Conservation (phyloP, 495 filamentous ascomycete species). For the Penicillium lagena region DNA sequence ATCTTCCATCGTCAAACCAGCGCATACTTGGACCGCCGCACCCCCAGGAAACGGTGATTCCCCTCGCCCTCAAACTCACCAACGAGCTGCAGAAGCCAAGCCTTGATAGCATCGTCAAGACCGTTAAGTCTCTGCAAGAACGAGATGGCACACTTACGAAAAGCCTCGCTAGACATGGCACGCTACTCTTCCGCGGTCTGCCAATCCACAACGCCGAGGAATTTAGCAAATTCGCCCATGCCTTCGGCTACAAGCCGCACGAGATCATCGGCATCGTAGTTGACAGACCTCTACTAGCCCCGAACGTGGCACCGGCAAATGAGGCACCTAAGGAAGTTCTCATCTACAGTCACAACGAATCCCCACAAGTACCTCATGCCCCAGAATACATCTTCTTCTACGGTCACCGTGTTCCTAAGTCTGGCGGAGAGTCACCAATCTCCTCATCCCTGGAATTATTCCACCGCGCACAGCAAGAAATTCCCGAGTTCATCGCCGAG, state of each 20-base stretch:
- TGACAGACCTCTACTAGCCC: conserved; percentile 40
- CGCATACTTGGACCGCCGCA: conserved; percentile 33
- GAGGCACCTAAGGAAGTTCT: conserved; percentile 43
- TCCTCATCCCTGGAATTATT: conserved; percentile 47
- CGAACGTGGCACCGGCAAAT: conserved; percentile 48
- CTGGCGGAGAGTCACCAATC: conserved; percentile 46
- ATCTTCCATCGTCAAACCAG: conserved; percentile 51
- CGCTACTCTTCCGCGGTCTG: conserved; percentile 26
- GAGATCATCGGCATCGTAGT: conserved; percentile 53
- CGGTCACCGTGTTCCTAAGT: conserved; percentile 22
- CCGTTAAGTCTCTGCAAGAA: conserved; percentile 44
- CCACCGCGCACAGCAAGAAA: conserved; percentile 34
- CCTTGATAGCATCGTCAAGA: conserved; percentile 24
- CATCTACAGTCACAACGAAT: conserved; percentile 52
- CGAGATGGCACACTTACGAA: conserved; percentile 42
- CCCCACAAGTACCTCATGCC: conserved; percentile 45
- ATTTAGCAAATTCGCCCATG: conserved; percentile 48
- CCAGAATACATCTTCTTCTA: conserved; percentile 51
- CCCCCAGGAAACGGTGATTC: conserved; percentile 30
- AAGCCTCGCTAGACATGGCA: conserved; percentile 46
- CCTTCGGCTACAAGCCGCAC: conserved; percentile 47
- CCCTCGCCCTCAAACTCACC: conserved; percentile 35
- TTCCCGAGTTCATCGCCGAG: conserved; percentile 42
- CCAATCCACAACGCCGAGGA: conserved; percentile 27
- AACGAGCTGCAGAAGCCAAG: conserved; percentile 4